These are phyloP conservation scores for Chloropicon primus DNA, from an alignment of 139 green algal species.

Conservation along the genomic window DNA sequence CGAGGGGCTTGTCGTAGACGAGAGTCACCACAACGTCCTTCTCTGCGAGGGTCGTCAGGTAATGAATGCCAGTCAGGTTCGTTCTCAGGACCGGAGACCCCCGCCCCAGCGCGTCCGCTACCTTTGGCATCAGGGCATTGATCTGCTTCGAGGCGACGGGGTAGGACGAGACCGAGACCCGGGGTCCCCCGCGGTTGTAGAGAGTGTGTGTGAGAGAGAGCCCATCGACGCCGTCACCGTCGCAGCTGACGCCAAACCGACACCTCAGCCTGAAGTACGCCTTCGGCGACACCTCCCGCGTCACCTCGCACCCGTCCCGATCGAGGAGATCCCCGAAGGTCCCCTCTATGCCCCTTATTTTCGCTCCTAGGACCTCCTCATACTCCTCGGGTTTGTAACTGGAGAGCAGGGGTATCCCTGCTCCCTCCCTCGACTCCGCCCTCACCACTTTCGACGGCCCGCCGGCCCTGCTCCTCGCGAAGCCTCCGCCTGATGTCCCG, in stretches of 20 bases:
- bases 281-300: neutral
- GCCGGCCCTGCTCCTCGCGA: too few species aligned
- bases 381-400: neutral
- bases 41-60: neutral
- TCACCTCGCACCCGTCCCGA: neutral
- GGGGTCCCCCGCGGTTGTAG: neutral
- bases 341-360: neutral
- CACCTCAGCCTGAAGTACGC: neutral
- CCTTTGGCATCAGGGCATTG: neutral
- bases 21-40: neutral
- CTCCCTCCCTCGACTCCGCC: too few species aligned
- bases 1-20: neutral
- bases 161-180: neutral
- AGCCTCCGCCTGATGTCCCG: too few species aligned
- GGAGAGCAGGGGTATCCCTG: too few species aligned
- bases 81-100: too few species aligned
- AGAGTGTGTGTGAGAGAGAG: neutral
- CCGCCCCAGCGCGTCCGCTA: too few species aligned
- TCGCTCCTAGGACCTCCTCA: neutral
- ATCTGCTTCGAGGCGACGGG: neutral
- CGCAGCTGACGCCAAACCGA: neutral
- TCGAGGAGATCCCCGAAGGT: neutral
- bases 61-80: too few species aligned
- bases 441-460: too few species aligned
- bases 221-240: too few species aligned